A percentile compares a stretch with the other conserved stretches of the same genome.
These are phyloP conservation scores for Eucalyptus lansdowneana DNA, from an alignment of 345 rosid species.

Conservation along the genomic window DNA sequence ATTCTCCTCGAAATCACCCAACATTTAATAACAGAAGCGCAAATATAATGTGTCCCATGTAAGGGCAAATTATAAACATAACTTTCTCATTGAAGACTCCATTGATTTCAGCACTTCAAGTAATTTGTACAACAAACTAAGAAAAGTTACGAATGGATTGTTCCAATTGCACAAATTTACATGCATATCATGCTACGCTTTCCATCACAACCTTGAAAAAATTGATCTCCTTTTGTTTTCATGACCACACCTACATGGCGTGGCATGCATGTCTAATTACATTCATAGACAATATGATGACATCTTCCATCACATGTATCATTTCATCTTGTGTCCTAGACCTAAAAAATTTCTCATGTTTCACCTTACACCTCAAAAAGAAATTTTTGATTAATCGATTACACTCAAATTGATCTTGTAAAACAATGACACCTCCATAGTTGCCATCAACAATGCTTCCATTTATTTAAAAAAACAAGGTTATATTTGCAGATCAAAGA, in stretches of 20 bases:
- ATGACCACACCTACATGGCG: neutral
- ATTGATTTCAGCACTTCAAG: neutral
- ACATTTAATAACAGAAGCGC: neutral
- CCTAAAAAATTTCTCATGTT: neutral
- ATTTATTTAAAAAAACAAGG: neutral
- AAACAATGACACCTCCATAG: neutral
- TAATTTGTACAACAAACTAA: neutral
- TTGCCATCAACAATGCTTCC: neutral
- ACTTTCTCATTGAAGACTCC: neutral
- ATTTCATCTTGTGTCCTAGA: neutral
- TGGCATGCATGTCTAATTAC: neutral
- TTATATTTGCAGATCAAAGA: neutral
- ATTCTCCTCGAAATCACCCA: neutral
- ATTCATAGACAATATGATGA: neutral
- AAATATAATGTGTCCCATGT: neutral
- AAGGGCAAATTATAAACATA: neutral
- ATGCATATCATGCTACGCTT: neutral
- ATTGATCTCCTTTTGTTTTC: neutral
- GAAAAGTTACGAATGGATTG: neutral
- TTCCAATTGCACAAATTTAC: neutral
- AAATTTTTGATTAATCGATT: neutral
- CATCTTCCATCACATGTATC: neutral
- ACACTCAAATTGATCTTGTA: neutral
- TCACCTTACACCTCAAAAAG: neutral
- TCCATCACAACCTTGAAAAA: neutral